Base-by-base conservation (phyloP, 2,329 filamentous ascomycete genomes). In the Aureobasidium melanogenum region DNA sequence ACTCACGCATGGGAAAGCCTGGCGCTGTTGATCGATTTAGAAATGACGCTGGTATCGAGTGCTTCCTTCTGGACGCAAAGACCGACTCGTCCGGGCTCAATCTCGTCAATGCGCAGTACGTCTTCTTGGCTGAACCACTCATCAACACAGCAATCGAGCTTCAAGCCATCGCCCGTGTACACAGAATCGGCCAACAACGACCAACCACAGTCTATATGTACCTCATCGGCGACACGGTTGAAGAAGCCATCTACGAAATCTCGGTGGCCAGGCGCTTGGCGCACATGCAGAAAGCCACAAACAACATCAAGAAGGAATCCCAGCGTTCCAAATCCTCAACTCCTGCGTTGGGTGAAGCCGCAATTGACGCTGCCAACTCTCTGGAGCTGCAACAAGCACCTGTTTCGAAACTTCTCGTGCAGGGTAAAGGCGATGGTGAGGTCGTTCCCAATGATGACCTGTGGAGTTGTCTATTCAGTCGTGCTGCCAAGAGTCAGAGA, bases 171-270 rank as follows among this genome's bases (percentile, higher is more conserved):
- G 92, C 93, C 0, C 88, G 94, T 61, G 92, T 99, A 1, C 91
- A 99, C 71, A 85, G 94, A 38, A 99, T 99, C 65, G 94, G 94
- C 0, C 94, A 97, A 74, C 81, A 87, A 65, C 85, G 89, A 56
- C 82, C 89, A 66, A 99, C 94, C 0, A 96, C 90, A 0, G 91
- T 97, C 1, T 97, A 92, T 88, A 88, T 97, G 73, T 97, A 97
- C 71, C 81, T 97, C 2, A 84, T 97, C n/a, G 85, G 88, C 17
- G 89, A 88, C 56, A 96, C 93, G 0, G 90, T 97, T 0, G 94
- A 99, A 70, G 88, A 96, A 75, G 88, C 88, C 1, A 95, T 97
- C 64, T 91, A 97, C 74, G 85, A 92, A 63, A 82, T 97, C 36
- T 94, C 90, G 0, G 90, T 96, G 1, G 80, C 82, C 63, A 82